Conservation (phyloP, 768 basidiomycete species). For the Macrocybe gigantea region DNA sequence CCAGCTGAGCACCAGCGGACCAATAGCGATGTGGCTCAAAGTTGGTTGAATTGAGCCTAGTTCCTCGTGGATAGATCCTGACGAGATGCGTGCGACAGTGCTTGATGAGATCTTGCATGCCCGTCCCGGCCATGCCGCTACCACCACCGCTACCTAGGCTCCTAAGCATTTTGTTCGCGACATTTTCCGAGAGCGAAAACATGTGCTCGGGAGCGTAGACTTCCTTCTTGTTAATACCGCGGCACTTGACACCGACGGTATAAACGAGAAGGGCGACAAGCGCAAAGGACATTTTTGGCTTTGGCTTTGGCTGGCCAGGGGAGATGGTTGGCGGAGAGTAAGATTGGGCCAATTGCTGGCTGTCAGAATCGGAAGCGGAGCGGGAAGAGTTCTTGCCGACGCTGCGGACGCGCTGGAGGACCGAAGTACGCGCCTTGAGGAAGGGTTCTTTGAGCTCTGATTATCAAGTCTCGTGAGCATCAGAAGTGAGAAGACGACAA, state of each 20-base stretch:
- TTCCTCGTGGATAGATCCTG: conserved; percentile 85
- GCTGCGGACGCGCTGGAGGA: conserved; percentile 35
- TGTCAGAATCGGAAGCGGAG: not conserved
- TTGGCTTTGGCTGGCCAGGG: not conserved
- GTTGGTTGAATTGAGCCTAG: conserved; percentile 78
- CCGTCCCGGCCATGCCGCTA: conserved; percentile 6
- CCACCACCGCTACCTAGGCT: not conserved
- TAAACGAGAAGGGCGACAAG: not conserved
- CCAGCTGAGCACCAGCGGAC: conserved; percentile 85
- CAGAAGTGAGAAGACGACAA: not conserved
- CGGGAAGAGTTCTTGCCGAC: conserved; percentile 17
- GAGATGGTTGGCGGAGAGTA: not conserved
- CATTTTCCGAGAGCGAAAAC: conserved; percentile 1
- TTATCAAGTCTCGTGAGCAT: not conserved
- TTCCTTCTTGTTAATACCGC: conserved; percentile 1
- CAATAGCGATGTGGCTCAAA: conserved; percentile 91
- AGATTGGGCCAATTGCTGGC: not conserved
- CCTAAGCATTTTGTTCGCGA: not conserved
- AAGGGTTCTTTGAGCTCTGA: conserved; percentile 24
- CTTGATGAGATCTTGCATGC: conserved; percentile 75
- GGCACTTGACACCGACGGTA: not conserved
- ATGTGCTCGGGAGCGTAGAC: conserved; percentile 1
- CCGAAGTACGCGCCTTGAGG: conserved; percentile 30
- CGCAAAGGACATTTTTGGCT: not conserved
- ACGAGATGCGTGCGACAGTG: conserved; percentile 86